These are phyloP conservation scores for Rhynchospora pubera DNA, from an alignment of 176 grass and related monocot genomes.

Conservation along the genomic window DNA sequence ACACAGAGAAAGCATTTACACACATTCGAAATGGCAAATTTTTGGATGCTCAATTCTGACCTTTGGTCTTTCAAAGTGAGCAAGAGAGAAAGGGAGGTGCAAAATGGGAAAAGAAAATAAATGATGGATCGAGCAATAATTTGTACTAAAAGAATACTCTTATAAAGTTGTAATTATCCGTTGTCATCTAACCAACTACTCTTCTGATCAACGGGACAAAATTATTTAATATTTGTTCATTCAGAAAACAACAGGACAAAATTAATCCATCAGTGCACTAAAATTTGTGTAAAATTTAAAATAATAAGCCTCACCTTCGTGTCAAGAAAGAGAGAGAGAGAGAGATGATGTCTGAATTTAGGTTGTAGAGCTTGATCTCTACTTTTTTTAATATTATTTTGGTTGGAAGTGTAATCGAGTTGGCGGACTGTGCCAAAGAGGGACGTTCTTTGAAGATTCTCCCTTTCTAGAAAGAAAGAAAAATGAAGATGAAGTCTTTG, in stretches of 20 bases:
- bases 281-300: not conserved
- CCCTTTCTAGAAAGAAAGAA: not conserved
- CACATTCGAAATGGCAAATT: not conserved
- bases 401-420: no score
- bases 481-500: not conserved
- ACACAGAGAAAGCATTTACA: not conserved
- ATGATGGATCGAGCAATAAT: not conserved
- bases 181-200: not conserved
- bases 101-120: not conserved
- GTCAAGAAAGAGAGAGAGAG: not conserved
- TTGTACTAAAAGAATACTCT: not conserved
- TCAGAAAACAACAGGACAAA: not conserved
- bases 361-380: not conserved
- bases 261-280: not conserved
- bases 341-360: not conserved
- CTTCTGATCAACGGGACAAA: not conserved
- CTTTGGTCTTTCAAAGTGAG: not conserved
- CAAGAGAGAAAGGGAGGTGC: not conserved
- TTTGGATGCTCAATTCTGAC: not conserved
- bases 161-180: not conserved
- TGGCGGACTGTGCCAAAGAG: not conserved
- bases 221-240: not conserved
- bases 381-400: not conserved
- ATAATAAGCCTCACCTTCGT: not conserved
- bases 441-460: not conserved